These are phyloP conservation scores for Eutrema salsugineum DNA, from an alignment of 441 rosid species.

Conservation along the genomic window DNA sequence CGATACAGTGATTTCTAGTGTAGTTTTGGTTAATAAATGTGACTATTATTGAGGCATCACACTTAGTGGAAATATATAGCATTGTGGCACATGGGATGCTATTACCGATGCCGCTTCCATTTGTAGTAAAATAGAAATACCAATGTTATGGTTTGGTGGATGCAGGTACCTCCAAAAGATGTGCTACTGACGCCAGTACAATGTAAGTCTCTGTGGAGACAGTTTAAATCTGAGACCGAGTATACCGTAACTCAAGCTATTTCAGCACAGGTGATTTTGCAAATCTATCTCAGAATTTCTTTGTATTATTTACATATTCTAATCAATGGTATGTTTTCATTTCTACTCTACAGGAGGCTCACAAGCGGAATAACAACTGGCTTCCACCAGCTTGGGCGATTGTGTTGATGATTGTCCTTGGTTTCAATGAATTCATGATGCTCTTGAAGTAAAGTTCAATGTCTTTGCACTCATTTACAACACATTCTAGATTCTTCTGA, in stretches of 20 bases:
- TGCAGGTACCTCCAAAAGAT: slow-evolving; percentile 56
- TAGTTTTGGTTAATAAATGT: background rate
- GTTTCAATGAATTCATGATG: slow-evolving; percentile 81
- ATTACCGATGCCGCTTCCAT: background rate
- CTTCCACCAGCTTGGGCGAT: slow-evolving; percentile 90
- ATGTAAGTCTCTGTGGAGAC: slow-evolving; percentile 80
- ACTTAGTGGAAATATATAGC: background rate
- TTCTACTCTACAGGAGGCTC: slow-evolving; percentile 63
- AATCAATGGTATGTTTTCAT: background rate
- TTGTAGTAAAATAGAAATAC: background rate
- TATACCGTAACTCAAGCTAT: slow-evolving; percentile 75
- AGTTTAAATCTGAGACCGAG: slow-evolving; percentile 76
- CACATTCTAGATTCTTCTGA: background rate
- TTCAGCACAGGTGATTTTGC: slow-evolving; percentile 62
- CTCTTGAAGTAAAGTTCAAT: slow-evolving; percentile 52
- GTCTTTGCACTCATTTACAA: background rate
- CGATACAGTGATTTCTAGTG: background rate
- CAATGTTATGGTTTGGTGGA: background rate
- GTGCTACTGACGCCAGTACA: slow-evolving; percentile 67
- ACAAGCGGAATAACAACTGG: slow-evolving; percentile 68
- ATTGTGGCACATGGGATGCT: background rate
- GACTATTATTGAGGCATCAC: background rate
- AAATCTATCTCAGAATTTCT: background rate
- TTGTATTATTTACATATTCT: background rate
- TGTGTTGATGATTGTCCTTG: slow-evolving; percentile 67